Percentiles rank a stretch among this genome's conserved stretches.
These are phyloP conservation scores for Kwoniella shandongensis DNA, from an alignment of 768 basidiomycete species.

Conservation along the genomic window DNA sequence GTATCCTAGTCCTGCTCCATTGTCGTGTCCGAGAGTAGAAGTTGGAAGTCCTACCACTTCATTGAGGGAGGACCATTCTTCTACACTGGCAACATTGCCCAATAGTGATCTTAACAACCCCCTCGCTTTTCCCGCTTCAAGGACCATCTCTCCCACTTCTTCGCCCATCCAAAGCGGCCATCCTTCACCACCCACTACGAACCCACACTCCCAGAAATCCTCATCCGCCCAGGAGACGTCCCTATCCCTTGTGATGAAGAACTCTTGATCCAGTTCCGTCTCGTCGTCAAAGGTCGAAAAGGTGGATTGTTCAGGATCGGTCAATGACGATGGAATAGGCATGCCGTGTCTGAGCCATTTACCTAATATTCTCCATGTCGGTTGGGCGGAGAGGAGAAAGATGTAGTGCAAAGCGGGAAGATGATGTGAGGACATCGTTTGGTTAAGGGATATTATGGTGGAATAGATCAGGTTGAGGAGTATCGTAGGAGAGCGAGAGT, in stretches of 20 bases:
- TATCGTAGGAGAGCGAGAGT: constrained; percentile 14
- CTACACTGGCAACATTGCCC: not conserved
- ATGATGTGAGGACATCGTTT: not conserved
- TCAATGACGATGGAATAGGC: constrained; percentile 30
- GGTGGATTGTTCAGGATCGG: constrained; percentile 7
- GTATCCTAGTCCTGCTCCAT: not conserved
- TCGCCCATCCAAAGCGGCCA: constrained; percentile 37
- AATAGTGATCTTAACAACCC: constrained; percentile 31
- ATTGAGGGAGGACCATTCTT: constrained; percentile 15
- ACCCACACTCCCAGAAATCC: constrained; percentile 45
- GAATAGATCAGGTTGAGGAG: constrained; percentile 32
- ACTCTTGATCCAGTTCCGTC: constrained; percentile 29
- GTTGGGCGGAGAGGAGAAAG: constrained; percentile 29
- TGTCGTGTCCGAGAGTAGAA: not conserved
- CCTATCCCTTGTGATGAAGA: constrained; percentile 35
- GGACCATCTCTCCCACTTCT: constrained; percentile 15
- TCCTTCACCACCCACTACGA: constrained; percentile 24
- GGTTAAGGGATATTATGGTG: not conserved
- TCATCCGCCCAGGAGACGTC: constrained; percentile 48
- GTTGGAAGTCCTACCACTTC: constrained; percentile 4
- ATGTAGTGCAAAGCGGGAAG: constrained; percentile 1
- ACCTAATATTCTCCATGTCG: constrained; percentile 35
- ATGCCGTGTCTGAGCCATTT: constrained; percentile 38
- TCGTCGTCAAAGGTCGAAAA: constrained; percentile 11
- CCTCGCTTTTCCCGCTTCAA: constrained; percentile 44